Base-by-base conservation (phyloP, 108 stramenopile genomes). In the Aurantiochytrium sp. region DNA sequence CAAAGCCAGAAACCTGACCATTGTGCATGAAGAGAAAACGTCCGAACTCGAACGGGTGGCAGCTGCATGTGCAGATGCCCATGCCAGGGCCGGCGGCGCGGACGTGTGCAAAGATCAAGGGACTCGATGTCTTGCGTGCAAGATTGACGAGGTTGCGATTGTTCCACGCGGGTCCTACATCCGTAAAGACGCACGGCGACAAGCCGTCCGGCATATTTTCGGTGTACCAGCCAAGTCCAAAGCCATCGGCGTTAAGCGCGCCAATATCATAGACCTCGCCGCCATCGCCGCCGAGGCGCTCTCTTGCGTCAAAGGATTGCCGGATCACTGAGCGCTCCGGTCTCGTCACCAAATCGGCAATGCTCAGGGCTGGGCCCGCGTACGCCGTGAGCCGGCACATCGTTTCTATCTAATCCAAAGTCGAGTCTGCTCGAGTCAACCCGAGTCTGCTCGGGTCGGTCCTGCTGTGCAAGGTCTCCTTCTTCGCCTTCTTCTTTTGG, bases 191-290 rank as follows among this genome's bases (percentile, higher is more conserved):
- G 28, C 87, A 88, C 4, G 89, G 89, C 5, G 89, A 18, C 21
- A 5, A 23, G 5, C 25, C 53, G 44, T 72, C 88, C n/a, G 60
- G 12, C 35, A 57, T 57, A 5, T 29, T 25, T 3, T 58, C 58
- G 6, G 44, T 42, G 71, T 91, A 91, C 91, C 91, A 91, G 5
- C 87, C 91, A 12, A 91, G 47, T 5, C 91, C 91, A 53, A 91
- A 91, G 18, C 91, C 91, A 51, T 91, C 91, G 72, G 60, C 91
- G 28, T 91, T 91, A 12, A 91, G 87, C 12, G 76, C 76, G 51
- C 76, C 76, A 45, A 83, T 83, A 35, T 83, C 76, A 23, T 83
- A 83, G 10, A 83, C 76, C 76, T 83, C 49, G 45, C 76, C 76
- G 1, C 76, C 76, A 53, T 28, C 28, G 19, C 76, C 76, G 76